phyloP scores from a whole-genome alignment of 2,329 filamentous ascomycete species.

The Penicillium sp. region DNA sequence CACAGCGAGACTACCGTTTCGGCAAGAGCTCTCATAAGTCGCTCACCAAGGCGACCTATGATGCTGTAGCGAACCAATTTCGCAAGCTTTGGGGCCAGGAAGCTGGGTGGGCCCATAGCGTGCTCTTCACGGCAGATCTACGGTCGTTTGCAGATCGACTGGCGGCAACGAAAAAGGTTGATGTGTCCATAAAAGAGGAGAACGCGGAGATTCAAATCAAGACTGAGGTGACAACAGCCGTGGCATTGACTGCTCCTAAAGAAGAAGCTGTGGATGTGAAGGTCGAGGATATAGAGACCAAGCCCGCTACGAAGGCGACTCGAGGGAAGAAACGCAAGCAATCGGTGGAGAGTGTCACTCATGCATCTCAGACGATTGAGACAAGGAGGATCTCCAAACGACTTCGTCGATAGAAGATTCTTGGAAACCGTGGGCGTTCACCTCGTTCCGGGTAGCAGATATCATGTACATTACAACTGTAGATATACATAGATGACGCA shows the following conservation, averaged over 20 bases:
- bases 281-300: constrained; percentile 20
- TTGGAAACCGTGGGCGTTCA: not conserved
- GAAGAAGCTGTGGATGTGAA: constrained; percentile 25
- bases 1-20: constrained; percentile 92
- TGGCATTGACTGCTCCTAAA: constrained; percentile 27
- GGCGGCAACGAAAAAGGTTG: constrained; percentile 41
- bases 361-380: constrained; percentile 25
- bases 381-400: constrained; percentile 36
- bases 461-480: not conserved
- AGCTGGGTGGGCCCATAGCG: constrained; percentile 96
- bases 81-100: constrained; percentile 86
- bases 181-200: constrained; percentile 35
- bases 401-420: constrained; percentile 18
- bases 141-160: constrained; percentile 75
- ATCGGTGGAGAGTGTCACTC: constrained; percentile 18
- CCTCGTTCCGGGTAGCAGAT: too few species aligned
- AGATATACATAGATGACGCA: not conserved
- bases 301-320: constrained; percentile 6
- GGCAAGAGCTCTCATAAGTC: constrained; percentile 80
- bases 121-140: constrained; percentile 91
- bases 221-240: constrained; percentile 28
- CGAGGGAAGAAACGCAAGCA: constrained; percentile 21
- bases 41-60: constrained; percentile 84
- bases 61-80: constrained; percentile 88
- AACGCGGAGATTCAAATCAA: constrained; percentile 30